phyloP scores from a whole-genome alignment of 2,329 filamentous ascomycete species.

The Fusarium transvaalense region DNA sequence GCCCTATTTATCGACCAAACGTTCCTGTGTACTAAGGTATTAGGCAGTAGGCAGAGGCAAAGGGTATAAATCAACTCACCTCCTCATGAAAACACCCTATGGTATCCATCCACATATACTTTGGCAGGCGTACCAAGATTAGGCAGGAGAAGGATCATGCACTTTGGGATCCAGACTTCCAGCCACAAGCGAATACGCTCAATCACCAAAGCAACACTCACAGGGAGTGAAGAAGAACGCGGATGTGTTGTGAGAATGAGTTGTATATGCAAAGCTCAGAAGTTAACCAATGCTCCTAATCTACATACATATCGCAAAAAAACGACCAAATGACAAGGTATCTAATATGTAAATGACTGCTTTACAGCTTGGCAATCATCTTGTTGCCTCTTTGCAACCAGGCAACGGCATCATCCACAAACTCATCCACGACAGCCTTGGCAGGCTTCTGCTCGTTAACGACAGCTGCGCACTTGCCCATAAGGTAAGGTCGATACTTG shows the following conservation, averaged over 20 bases:
- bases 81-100: not conserved
- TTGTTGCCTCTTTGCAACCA: conserved; percentile 77
- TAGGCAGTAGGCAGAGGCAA: not conserved
- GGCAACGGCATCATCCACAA: conserved; percentile 83
- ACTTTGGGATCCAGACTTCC: not conserved
- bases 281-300: conserved; percentile 34
- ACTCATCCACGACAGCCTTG: conserved; percentile 93
- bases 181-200: not conserved
- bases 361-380: conserved; percentile 77
- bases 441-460: conserved; percentile 93
- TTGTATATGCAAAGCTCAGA: not conserved
- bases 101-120: not conserved
- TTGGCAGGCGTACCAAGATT: not conserved
- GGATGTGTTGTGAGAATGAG: not conserved
- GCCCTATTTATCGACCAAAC: not conserved
- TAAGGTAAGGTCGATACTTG: conserved; percentile 89
- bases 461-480: conserved; percentile 96
- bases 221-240: not conserved
- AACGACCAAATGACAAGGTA: conserved; percentile 22
- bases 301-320: conserved; percentile 41
- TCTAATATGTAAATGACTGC: conserved; percentile 4
- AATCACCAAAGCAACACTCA: not conserved
- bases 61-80: not conserved
- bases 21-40: not conserved
- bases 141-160: not conserved